These are phyloP conservation scores for Plantago coronopus DNA, from an alignment of 305 asterid genomes.

Conservation along the genomic window DNA sequence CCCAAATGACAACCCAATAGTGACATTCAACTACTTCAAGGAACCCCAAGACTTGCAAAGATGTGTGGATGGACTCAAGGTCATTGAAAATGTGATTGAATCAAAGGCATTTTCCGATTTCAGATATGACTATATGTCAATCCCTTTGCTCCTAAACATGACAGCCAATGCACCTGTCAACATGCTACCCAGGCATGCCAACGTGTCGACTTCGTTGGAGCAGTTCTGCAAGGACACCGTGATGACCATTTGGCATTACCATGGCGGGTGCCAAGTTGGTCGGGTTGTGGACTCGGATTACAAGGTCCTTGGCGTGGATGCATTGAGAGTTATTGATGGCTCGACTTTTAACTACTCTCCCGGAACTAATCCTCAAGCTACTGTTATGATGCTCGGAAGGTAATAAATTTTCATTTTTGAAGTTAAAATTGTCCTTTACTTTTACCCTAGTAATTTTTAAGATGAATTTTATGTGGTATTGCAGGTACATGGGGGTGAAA, in stretches of 20 bases:
- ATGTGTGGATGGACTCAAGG: conserved; percentile 60
- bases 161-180: conserved; percentile 63
- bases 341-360: conserved; percentile 75
- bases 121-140: conserved; percentile 40
- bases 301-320: conserved; percentile 50
- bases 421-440: not conserved
- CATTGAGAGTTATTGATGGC: conserved; percentile 70
- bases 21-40: conserved; percentile 77
- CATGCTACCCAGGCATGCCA: conserved; percentile 57
- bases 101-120: conserved; percentile 55
- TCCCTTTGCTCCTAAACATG: conserved; percentile 61
- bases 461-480: not conserved
- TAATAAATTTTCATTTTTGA: conserved; percentile 9
- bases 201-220: conserved; percentile 58
- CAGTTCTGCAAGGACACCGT: conserved; percentile 80
- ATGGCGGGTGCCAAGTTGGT: conserved; percentile 83
- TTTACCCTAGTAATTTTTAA: not conserved
- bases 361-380: conserved; percentile 92
- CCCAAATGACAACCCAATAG: conserved; percentile 69
- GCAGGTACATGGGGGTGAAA: conserved; percentile 74
- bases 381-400: conserved; percentile 97
- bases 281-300: conserved; percentile 56
- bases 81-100: conserved; percentile 57
- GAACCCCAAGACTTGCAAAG: conserved; percentile 53
- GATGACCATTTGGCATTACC: conserved; percentile 92